phyloP scores from a whole-genome alignment of 805 yeast genomes.

The Sugiyamaella mastotermitis region DNA sequence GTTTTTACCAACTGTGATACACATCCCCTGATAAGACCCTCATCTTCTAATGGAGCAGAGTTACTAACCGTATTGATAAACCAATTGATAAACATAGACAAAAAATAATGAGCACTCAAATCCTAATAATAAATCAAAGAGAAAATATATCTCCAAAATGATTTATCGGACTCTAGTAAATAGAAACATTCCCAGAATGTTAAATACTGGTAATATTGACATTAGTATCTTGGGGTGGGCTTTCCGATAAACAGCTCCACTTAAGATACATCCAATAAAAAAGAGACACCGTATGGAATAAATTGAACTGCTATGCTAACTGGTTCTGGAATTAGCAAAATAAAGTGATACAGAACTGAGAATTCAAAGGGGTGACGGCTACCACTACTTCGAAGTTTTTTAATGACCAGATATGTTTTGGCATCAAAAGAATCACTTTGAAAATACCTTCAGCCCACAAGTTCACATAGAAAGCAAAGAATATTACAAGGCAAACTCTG shows the following conservation, averaged over 20 bases:
- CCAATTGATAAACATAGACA: too few species aligned
- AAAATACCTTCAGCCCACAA: slow-evolving; percentile 16
- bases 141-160: slow-evolving; percentile 30
- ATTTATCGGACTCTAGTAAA: slow-evolving; percentile 21
- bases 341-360: too few species aligned
- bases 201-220: too few species aligned
- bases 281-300: slow-evolving; percentile 32
- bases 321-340: too few species aligned
- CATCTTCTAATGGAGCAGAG: slow-evolving; percentile 34
- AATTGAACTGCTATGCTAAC: slow-evolving; percentile 34
- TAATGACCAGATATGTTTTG: slow-evolving; percentile 25
- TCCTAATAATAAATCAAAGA: slow-evolving; percentile 26
- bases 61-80: slow-evolving; percentile 28
- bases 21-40: slow-evolving; percentile 37
- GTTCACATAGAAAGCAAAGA: slow-evolving; percentile 31
- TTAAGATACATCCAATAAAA: slow-evolving; percentile 27
- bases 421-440: slow-evolving; percentile 26
- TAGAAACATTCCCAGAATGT: slow-evolving; percentile 23
- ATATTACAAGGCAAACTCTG: slow-evolving; percentile 31
- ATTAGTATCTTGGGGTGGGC: slow-evolving; percentile 11
- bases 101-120: slow-evolving; percentile 30
- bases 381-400: slow-evolving; percentile 26
- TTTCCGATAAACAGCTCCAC: slow-evolving; percentile 19
- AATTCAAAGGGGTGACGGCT: slow-evolving; percentile 18
- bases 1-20: slow-evolving; percentile 34